These are phyloP conservation scores for Leucocoprinus leucothites DNA, from an alignment of 768 basidiomycete species.

Conservation along the genomic window DNA sequence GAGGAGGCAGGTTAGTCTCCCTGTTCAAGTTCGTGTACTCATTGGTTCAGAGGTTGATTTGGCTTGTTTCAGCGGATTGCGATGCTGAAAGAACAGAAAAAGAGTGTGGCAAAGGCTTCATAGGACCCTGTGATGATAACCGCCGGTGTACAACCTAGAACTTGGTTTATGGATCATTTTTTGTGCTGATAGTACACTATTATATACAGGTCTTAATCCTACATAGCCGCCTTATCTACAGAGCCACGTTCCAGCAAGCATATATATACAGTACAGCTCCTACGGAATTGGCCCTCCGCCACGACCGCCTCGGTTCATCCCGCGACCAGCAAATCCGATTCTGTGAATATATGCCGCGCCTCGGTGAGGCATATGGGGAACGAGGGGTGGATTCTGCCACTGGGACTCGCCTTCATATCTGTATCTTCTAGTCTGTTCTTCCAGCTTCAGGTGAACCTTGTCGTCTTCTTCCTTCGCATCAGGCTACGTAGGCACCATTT, in stretches of 20 bases:
- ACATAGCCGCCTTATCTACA: not conserved
- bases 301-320: slow-evolving; percentile 18
- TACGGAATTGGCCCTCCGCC: not conserved
- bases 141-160: not conserved
- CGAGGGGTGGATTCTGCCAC: slow-evolving; percentile 22
- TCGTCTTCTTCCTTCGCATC: slow-evolving; percentile 36
- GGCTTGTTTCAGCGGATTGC: slow-evolving; percentile 58
- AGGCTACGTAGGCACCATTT: slow-evolving; percentile 20
- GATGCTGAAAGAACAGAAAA: slow-evolving; percentile 79
- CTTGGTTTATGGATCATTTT: not conserved
- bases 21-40: not conserved
- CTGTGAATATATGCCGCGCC: slow-evolving; percentile 36
- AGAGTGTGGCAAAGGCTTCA: slow-evolving; percentile 35
- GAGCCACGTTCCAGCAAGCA: not conserved
- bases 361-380: slow-evolving; percentile 17
- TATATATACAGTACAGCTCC: not conserved
- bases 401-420: not conserved
- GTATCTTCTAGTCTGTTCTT: not conserved
- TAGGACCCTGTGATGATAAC: not conserved
- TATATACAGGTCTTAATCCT: not conserved
- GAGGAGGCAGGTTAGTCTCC: slow-evolving; percentile 66
- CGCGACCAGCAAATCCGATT: slow-evolving; percentile 59
- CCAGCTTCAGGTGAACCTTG: slow-evolving; percentile 18
- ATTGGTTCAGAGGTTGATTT: not conserved
- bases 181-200: not conserved